Evolutionary conservation across 768 basidiomycete species (phyloP).

Genomic region (Paxillus involutus): DNA sequence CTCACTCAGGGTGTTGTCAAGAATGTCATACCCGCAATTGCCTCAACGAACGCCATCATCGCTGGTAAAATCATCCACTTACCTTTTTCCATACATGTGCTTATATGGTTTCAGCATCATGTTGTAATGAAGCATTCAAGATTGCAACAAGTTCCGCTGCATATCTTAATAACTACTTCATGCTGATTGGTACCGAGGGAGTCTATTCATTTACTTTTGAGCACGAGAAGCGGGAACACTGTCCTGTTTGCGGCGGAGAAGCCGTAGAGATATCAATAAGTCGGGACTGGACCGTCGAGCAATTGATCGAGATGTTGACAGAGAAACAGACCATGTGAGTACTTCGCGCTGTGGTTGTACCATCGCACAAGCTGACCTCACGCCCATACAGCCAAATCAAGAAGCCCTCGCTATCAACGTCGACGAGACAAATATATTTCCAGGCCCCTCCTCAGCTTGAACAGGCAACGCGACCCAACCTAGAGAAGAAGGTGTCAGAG

Average conservation of each 20-base stretch:
- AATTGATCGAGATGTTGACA: slow-evolving; percentile 81
- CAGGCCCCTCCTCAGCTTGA: slow-evolving; percentile 93
- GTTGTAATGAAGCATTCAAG: slow-evolving; percentile 99
- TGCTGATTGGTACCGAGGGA: slow-evolving; percentile 96
- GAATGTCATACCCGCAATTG: slow-evolving; percentile 99
- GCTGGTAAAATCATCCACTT: slow-evolving; percentile 56
- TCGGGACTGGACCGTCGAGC: slow-evolving; percentile 76
- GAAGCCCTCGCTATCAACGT: slow-evolving; percentile 86
- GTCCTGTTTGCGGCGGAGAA: slow-evolving; percentile 97
- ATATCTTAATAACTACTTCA: slow-evolving; percentile 96
- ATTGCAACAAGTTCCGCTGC: slow-evolving; percentile 95
- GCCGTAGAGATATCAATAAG: slow-evolving; percentile 71
- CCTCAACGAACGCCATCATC: slow-evolving; percentile 97
- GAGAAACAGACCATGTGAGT: slow-evolving; percentile 90
- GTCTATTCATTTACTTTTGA: slow-evolving; percentile 98
- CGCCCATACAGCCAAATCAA: slow-evolving; percentile 79
- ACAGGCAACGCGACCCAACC: slow-evolving; percentile 84
- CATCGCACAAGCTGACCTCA: slow-evolving; percentile 1
- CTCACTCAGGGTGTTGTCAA: slow-evolving; percentile 98
- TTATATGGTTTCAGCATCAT: slow-evolving; percentile 62
- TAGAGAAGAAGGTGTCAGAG: slow-evolving; percentile 83
- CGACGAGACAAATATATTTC: slow-evolving; percentile 80
- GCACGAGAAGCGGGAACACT: slow-evolving; percentile 89
- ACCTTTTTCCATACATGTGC: not conserved
- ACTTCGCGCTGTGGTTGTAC: slow-evolving; percentile 10